phyloP scores from a whole-genome alignment of 78 protist genomes.

The Dictyostelium firmibasis region DNA sequence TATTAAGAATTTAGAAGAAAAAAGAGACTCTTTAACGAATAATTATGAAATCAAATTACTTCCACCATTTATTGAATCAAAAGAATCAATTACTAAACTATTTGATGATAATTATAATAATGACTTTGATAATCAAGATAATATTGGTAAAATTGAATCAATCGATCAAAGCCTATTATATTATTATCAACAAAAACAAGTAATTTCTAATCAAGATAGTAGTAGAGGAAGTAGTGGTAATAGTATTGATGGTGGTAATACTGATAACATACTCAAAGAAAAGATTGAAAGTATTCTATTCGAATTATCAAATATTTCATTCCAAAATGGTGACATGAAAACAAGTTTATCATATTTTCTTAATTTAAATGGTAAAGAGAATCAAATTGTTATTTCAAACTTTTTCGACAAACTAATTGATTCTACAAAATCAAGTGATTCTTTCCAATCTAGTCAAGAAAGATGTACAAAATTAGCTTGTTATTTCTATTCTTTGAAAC shows the following conservation, averaged over 20 bases:
- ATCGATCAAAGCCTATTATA: neutral
- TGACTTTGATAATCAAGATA: neutral
- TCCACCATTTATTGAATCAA: constrained; percentile 57
- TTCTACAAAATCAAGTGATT: neutral
- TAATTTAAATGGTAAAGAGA: neutral
- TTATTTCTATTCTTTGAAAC: constrained; percentile 24
- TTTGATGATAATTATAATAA: neutral
- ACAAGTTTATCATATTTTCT: constrained; percentile 1
- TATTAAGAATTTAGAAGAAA: neutral
- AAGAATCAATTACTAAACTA: neutral
- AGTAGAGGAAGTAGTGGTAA: neutral
- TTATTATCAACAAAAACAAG: neutral
- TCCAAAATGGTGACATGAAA: constrained; percentile 29
- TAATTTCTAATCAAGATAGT: neutral
- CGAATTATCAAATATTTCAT: constrained; percentile 15
- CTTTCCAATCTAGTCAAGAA: constrained; percentile 41
- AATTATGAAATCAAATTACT: neutral
- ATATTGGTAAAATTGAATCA: neutral
- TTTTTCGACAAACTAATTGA: neutral
- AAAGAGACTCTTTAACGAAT: neutral
- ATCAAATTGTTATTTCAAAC: neutral
- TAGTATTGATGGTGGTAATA: neutral
- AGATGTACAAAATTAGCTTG: constrained; percentile 46
- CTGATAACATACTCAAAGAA: neutral
- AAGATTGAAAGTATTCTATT: neutral